Conservation (phyloP, 768 basidiomycete species). For the Trametes gibbosa region DNA sequence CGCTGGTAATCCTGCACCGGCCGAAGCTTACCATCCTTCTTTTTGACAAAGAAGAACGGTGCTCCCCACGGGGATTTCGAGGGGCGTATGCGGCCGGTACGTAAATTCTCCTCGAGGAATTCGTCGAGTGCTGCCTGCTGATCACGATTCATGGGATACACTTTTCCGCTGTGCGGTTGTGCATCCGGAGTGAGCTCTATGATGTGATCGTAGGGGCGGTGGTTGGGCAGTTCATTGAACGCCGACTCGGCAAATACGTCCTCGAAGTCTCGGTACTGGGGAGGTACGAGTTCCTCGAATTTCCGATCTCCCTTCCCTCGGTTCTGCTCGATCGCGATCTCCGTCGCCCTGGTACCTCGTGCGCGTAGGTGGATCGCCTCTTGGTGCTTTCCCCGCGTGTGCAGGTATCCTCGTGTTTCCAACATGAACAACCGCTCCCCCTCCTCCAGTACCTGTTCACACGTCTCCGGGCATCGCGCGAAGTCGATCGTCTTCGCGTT, state of each 20-base stretch:
- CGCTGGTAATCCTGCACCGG: constrained; percentile 26
- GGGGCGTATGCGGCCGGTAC: constrained; percentile 18
- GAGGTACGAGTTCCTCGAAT: constrained; percentile 2
- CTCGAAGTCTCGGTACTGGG: constrained; percentile 26
- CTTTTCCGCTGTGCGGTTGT: constrained; percentile 18
- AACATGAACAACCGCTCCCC: not conserved
- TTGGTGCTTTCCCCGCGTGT: no score
- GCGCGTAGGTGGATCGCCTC: no score
- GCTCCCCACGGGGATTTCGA: constrained; percentile 21
- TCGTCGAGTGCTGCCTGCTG: constrained; percentile 14
- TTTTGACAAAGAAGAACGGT: constrained; percentile 32
- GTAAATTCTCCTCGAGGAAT: constrained; percentile 22
- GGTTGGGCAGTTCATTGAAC: constrained; percentile 31
- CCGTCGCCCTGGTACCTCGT: no score
- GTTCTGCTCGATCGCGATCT: no score
- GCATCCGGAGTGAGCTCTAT: constrained; percentile 31
- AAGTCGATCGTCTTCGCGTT: not conserved
- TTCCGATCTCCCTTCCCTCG: not conserved
- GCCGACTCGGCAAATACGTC: constrained; percentile 25
- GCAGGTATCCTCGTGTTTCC: constrained; percentile 2
- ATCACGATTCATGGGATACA: constrained; percentile 15
- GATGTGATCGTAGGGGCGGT: constrained; percentile 33
- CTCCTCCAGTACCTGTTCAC: not conserved
- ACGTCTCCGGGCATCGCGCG: not conserved
- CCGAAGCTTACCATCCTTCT: constrained; percentile 27